Conservation (phyloP, 352 stramenopile genomes). For the Phytophthora boehmeriae region DNA sequence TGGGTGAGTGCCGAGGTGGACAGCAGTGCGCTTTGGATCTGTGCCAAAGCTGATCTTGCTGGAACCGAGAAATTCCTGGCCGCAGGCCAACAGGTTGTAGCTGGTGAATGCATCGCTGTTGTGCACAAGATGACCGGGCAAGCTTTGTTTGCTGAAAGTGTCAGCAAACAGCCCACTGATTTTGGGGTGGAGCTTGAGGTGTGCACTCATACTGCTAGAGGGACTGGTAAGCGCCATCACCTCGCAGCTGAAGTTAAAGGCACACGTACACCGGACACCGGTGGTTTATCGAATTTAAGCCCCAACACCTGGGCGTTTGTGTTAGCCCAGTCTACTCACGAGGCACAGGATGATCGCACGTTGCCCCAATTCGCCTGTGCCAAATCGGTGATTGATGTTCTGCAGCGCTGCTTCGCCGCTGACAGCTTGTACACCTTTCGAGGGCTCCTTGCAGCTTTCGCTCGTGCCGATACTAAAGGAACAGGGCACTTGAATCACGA, state of each 20-base stretch:
- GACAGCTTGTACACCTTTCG: slow-evolving; percentile 74
- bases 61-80: slow-evolving; percentile 76
- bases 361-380: slow-evolving; percentile 52
- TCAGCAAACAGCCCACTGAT: slow-evolving; percentile 74
- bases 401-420: slow-evolving; percentile 58
- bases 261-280: slow-evolving; percentile 70
- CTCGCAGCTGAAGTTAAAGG: slow-evolving; percentile 62
- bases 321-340: slow-evolving; percentile 39
- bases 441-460: slow-evolving; percentile 46
- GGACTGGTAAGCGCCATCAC: slow-evolving; percentile 72
- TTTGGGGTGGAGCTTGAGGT: slow-evolving; percentile 86
- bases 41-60: slow-evolving; percentile 61
- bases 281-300: slow-evolving; percentile 48
- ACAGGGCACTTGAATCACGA: slow-evolving; percentile 70
- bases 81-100: slow-evolving; percentile 42
- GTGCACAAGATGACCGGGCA: slow-evolving; percentile 89
- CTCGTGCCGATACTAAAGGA: slow-evolving; percentile 45
- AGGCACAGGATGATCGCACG: slow-evolving; percentile 52
- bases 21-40: slow-evolving; percentile 77
- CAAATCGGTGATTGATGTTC: slow-evolving; percentile 45
- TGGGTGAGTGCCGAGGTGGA: slow-evolving; percentile 69
- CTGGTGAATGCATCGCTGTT: slow-evolving; percentile 61
- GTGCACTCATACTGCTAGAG: slow-evolving; percentile 48
- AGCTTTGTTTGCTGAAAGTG: slow-evolving; percentile 53
- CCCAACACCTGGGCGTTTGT: slow-evolving; percentile 77